Evolutionary conservation across 805 yeast genomes (phyloP).

Genomic region (Barnettozyma pratensis): DNA sequence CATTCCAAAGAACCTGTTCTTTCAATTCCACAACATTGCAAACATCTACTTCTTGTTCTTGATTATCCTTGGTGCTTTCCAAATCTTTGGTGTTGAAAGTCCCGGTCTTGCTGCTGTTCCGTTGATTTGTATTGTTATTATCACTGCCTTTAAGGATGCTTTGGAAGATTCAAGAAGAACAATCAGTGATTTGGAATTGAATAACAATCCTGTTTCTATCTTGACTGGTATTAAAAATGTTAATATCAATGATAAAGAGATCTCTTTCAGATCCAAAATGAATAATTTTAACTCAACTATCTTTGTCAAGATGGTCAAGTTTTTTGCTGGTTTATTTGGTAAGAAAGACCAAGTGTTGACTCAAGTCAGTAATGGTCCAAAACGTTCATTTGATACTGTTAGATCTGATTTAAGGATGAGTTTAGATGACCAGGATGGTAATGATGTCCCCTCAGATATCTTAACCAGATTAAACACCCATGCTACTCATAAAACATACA

Average conservation of each 20-base stretch:
- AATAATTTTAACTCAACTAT: constrained; percentile 44
- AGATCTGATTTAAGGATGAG: constrained; percentile 8
- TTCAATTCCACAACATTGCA: constrained; percentile 86
- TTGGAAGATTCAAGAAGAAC: constrained; percentile 78
- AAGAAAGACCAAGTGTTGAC: constrained; percentile 10
- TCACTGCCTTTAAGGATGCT: constrained; percentile 77
- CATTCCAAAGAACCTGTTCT: constrained; percentile 73
- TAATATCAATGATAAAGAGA: constrained; percentile 55
- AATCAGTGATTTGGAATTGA: constrained; percentile 62
- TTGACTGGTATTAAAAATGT: constrained; percentile 48
- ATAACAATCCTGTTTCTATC: constrained; percentile 66
- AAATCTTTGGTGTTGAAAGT: constrained; percentile 73
- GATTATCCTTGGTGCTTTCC: constrained; percentile 74
- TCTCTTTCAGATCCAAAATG: constrained; percentile 45
- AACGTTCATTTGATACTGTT: constrained; percentile 16
- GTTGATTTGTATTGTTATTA: constrained; percentile 65
- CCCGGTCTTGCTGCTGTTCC: constrained; percentile 78
- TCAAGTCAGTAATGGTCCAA: constrained; percentile 1
- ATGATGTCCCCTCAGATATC: constrained; percentile 4
- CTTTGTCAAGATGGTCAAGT: constrained; percentile 20
- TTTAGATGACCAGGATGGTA: constrained; percentile 1
- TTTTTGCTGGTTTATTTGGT: constrained; percentile 16
- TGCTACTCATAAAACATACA: constrained; percentile 2
- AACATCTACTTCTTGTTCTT: constrained; percentile 79
- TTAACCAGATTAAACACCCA: constrained; percentile 4